phyloP scores from a whole-genome alignment of 169 alveolate genomes.

The Plasmodium relictum region DNA sequence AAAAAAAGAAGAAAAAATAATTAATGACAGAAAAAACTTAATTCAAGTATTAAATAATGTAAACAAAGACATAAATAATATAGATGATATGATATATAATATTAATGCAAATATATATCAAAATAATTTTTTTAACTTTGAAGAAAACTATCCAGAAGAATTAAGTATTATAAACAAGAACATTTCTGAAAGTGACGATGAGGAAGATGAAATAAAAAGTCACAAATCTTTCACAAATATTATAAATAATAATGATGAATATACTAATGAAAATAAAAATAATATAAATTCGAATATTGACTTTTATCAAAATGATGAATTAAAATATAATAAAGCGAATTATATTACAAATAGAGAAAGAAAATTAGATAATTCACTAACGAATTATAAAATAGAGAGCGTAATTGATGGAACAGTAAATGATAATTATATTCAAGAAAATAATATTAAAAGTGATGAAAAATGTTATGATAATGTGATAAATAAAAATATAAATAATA shows the following conservation, averaged over 20 bases:
- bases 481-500: slow-evolving; percentile 13
- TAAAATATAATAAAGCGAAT: neutral
- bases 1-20: slow-evolving; percentile 24
- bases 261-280: neutral
- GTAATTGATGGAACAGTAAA: neutral
- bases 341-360: neutral
- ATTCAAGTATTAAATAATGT: slow-evolving; percentile 35
- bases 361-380: neutral
- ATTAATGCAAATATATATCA: slow-evolving; percentile 23
- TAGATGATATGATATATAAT: slow-evolving; percentile 55
- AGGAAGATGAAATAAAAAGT: slow-evolving; percentile 7
- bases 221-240: neutral
- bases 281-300: neutral
- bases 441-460: neutral
- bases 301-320: neutral
- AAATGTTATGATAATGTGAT: neutral
- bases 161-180: slow-evolving; percentile 8
- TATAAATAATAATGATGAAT: neutral
- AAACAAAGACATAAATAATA: slow-evolving; percentile 43
- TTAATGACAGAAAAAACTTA: neutral
- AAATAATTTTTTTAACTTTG: slow-evolving; percentile 26
- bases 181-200: slow-evolving; percentile 8
- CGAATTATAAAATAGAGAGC: slow-evolving; percentile 19
- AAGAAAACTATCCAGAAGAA: slow-evolving; percentile 32
- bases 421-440: neutral